A percentile compares a stretch with the other conserved stretches of the same genome.
These are phyloP conservation scores for Dothidotthia symphoricarpi DNA, from an alignment of 2,329 filamentous ascomycete genomes.

Conservation along the genomic window DNA sequence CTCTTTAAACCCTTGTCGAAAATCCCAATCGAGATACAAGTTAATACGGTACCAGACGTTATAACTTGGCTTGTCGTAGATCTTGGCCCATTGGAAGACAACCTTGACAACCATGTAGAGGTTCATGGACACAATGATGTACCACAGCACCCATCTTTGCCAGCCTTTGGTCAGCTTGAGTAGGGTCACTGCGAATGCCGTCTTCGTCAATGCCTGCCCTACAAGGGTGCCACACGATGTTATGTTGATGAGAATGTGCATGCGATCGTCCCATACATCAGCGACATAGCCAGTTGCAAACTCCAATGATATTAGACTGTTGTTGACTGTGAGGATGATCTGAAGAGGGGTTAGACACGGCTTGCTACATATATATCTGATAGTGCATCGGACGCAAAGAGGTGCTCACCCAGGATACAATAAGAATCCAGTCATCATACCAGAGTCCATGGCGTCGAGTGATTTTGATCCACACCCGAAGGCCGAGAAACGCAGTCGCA, in stretches of 20 bases:
- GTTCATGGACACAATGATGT: conserved; percentile 53
- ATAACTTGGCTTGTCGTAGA: conserved; percentile 47
- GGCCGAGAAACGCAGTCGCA: conserved; percentile 37
- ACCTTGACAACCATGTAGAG: conserved; percentile 50
- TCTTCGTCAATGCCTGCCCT: conserved; percentile 40
- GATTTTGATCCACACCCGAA: conserved; percentile 41
- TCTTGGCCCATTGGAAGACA: conserved; percentile 52
- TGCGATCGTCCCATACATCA: conserved; percentile 52
- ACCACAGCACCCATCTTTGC: conserved; percentile 49
- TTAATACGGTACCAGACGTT: conserved; percentile 51
- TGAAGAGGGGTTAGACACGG: conserved; percentile 17
- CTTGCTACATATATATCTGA: neutral
- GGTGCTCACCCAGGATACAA: conserved; percentile 37
- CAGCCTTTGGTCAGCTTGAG: conserved; percentile 48
- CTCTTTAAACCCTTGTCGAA: conserved; percentile 50
- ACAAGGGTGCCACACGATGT: conserved; percentile 42
- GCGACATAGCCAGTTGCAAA: conserved; percentile 52
- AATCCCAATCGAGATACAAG: conserved; percentile 45
- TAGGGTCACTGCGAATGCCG: conserved; percentile 43
- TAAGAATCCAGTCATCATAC: conserved; percentile 44
- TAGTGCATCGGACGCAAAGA: neutral
- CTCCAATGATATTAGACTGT: conserved; percentile 49
- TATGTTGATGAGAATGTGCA: conserved; percentile 55
- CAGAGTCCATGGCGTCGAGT: conserved; percentile 42
- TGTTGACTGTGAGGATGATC: conserved; percentile 45